These are phyloP conservation scores for Lepidium campestre DNA, from an alignment of 441 rosid species.

Conservation along the genomic window DNA sequence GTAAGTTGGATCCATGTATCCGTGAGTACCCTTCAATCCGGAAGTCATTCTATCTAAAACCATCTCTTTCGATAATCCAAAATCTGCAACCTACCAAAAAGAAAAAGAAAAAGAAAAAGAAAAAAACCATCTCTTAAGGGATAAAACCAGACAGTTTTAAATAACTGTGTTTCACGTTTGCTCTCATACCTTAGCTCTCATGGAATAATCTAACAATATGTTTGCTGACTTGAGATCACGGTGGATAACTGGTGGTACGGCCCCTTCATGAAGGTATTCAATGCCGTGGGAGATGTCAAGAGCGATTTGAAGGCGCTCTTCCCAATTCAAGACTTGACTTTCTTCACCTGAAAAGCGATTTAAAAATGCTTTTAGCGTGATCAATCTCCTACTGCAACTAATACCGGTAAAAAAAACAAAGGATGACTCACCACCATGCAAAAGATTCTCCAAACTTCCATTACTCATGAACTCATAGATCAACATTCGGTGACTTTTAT, in stretches of 20 bases:
- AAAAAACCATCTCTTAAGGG: background rate
- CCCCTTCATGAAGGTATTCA: slow-evolving; percentile 99
- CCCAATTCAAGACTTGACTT: slow-evolving; percentile 57
- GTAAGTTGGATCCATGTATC: slow-evolving; percentile 84
- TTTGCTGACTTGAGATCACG: slow-evolving; percentile 96
- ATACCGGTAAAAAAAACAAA: background rate
- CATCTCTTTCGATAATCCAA: slow-evolving; percentile 91
- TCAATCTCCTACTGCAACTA: background rate
- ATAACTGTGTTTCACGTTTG: background rate
- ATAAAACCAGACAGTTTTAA: background rate
- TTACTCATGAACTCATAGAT: slow-evolving; percentile 96
- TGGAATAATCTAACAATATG: slow-evolving; percentile 76
- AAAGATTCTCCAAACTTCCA: slow-evolving; percentile 79
- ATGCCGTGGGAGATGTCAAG: slow-evolving; percentile 93
- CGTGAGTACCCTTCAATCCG: slow-evolving; percentile 87
- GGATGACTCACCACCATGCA: slow-evolving; percentile 53
- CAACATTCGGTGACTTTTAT: slow-evolving; percentile 77
- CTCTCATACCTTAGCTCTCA: slow-evolving; percentile 85
- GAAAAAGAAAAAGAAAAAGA: background rate
- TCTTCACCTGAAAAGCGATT: slow-evolving; percentile 42
- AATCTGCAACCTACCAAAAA: slow-evolving; percentile 81
- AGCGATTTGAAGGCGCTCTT: slow-evolving; percentile 78
- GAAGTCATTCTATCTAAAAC: slow-evolving; percentile 65
- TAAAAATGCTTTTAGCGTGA: background rate
- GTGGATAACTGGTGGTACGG: slow-evolving; percentile 90